These are phyloP conservation scores for Leishmania braziliensis DNA, from an alignment of 208 protist species.

Conservation along the genomic window DNA sequence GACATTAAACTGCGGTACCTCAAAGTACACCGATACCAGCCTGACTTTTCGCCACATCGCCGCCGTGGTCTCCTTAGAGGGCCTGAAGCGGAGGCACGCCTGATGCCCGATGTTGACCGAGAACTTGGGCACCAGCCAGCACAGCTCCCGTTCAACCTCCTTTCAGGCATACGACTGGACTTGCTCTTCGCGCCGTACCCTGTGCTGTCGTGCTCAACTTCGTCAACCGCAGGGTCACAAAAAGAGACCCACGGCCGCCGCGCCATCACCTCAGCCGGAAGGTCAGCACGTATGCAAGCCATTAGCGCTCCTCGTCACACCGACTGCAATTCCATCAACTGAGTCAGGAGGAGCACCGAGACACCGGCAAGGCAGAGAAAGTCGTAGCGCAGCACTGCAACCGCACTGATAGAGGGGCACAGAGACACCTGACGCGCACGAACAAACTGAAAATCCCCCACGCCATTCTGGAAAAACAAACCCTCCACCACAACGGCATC, in stretches of 20 bases:
- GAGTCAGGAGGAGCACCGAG: slow-evolving; percentile 68
- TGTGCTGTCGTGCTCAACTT: slow-evolving; percentile 36
- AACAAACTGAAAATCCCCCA: slow-evolving; percentile 78
- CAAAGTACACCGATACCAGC: slow-evolving; percentile 89
- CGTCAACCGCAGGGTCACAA: slow-evolving; percentile 50
- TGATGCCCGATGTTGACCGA: slow-evolving; percentile 63
- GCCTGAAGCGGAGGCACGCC: slow-evolving; percentile 57
- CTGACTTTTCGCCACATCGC: slow-evolving; percentile 62
- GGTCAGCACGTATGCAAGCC: slow-evolving; percentile 51
- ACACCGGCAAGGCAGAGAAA: slow-evolving; percentile 25
- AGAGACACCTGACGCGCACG: slow-evolving; percentile 60
- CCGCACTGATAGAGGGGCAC: slow-evolving; percentile 80
- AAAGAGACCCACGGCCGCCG: slow-evolving; percentile 35
- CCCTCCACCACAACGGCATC: slow-evolving; percentile 71
- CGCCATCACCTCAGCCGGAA: slow-evolving; percentile 34
- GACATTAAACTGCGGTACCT: slow-evolving; percentile 87
- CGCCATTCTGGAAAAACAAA: slow-evolving; percentile 85
- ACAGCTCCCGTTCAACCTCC: slow-evolving; percentile 47
- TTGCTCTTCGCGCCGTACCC: slow-evolving; percentile 27
- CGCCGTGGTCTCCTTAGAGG: slow-evolving; percentile 38
- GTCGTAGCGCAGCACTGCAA: slow-evolving; percentile 93
- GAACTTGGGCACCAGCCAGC: slow-evolving; percentile 89
- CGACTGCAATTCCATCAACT: slow-evolving; percentile 54
- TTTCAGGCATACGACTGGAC: slow-evolving; percentile 72
- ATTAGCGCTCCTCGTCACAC: slow-evolving; percentile 45